phyloP scores from a whole-genome alignment of 2,329 filamentous ascomycete genomes.

The Fusarium sp. region DNA sequence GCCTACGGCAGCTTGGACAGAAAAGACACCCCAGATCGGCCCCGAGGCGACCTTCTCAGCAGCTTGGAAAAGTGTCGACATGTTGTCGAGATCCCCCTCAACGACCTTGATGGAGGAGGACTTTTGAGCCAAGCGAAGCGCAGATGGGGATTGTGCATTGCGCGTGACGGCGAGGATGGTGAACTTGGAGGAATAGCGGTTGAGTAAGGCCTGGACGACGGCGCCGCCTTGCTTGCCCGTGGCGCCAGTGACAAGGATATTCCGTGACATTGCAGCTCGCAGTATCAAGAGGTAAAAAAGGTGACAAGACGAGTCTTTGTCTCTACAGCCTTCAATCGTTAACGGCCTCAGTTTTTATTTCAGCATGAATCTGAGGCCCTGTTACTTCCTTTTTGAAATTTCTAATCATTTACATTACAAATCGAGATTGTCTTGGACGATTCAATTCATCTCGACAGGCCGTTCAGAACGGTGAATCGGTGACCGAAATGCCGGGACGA shows the following conservation, averaged over 20 bases:
- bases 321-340: too few species aligned
- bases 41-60: conserved; percentile 14
- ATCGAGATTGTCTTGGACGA: too few species aligned
- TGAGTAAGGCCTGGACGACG: conserved; percentile 20
- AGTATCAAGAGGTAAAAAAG: too few species aligned
- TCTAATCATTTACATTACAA: too few species aligned
- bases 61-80: conserved; percentile 24
- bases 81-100: conserved; percentile 12
- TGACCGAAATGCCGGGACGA: too few species aligned
- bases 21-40: conserved; percentile 33
- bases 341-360: too few species aligned
- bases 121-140: conserved; percentile 10
- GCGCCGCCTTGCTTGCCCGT: conserved; percentile 31
- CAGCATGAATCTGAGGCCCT: too few species aligned
- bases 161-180: conserved; percentile 25
- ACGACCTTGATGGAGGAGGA: conserved; percentile 14
- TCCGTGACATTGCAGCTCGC: too few species aligned
- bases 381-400: too few species aligned
- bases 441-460: too few species aligned
- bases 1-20: conserved; percentile 28
- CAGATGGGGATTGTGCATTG: conserved; percentile 6
- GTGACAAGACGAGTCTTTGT: too few species aligned
- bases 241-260: conserved; percentile 29
- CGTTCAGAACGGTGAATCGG: too few species aligned
- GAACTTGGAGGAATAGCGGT: conserved; percentile 14